Evolutionary conservation across 495 filamentous ascomycete genomes (phyloP), one percentile per base, ranked within the genome.

Genomic region (Aspergillus cristatus): DNA sequence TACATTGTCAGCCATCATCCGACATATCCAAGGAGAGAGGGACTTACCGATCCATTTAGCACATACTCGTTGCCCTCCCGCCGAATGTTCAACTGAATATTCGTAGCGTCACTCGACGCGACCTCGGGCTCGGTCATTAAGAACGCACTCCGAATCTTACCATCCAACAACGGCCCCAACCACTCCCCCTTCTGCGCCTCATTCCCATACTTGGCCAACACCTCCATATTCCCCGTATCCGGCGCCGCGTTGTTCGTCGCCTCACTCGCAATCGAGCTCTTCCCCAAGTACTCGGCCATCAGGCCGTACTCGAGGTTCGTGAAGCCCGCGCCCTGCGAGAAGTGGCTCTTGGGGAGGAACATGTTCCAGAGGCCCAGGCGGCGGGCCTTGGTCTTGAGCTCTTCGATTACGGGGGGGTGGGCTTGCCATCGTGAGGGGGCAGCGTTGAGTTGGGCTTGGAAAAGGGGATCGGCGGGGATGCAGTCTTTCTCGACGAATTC

Each of bases 401-500:
- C 76, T 47, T 97, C 91, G 44, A 98, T 74, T 41, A 98, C 67
- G 18, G 74, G 53, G 15, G 91, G 91, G 55, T 86, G 82, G 20
- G 74, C 68, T 41, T 78, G 70, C 84, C 87, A 83, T 73, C 88
- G 75, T 42, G 77, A 57, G 28, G 78, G 70, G 41, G 82, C 84
- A 36, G 79, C 60, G 47, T 84, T 85, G 32, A 94, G 72, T 67
- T 91, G 84, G 48, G 84, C 81, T 35, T 76, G 62, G 64, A 79
- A 82, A 42, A 93, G 70, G 37, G 77, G 64, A 54, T 94, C 87
- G 55, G 84, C 84, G 47, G 84, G 81, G 50, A 93, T 82, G 55
- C 88, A 98, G 67, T 94, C 88, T 58, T 90, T 89, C 57, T 97
- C 90, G 41, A 98, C 90, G 55, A 98, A 97, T 55, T 86, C 86